Conservation (phyloP, 805 yeast genomes). For the Brettanomyces sp. region DNA sequence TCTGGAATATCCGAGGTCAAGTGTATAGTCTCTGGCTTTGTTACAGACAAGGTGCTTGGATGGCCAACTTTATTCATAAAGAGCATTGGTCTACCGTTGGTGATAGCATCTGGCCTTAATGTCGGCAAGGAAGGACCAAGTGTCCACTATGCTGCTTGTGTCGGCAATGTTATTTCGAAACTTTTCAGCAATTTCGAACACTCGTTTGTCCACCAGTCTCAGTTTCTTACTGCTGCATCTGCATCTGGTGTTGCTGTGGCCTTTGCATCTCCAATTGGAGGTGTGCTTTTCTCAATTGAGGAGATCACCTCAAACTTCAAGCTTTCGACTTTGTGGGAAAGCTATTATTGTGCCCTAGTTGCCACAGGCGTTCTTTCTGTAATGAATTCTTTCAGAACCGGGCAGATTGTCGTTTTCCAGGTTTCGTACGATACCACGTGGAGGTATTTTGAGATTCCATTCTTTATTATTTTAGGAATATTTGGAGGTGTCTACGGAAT, state of each 20-base stretch:
- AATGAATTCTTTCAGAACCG: slow-evolving; percentile 87
- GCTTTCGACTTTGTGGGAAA: slow-evolving; percentile 77
- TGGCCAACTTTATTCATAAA: slow-evolving; percentile 67
- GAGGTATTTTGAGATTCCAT: slow-evolving; percentile 79
- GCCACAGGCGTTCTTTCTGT: slow-evolving; percentile 77
- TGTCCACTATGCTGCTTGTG: slow-evolving; percentile 96
- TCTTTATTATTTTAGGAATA: slow-evolving; percentile 68
- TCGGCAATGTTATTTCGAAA: slow-evolving; percentile 71
- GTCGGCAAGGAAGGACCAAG: slow-evolving; percentile 98
- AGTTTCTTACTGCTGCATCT: slow-evolving; percentile 77
- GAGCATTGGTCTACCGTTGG: slow-evolving; percentile 73
- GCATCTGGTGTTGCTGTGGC: slow-evolving; percentile 99
- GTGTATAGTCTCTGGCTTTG: slow-evolving; percentile 86
- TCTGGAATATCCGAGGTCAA: slow-evolving; percentile 96
- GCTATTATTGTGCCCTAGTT: slow-evolving; percentile 82
- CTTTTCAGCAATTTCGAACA: slow-evolving; percentile 34
- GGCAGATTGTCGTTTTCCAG: slow-evolving; percentile 87
- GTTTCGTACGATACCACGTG: slow-evolving; percentile 82
- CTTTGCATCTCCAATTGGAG: slow-evolving; percentile 94
- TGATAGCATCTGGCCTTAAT: slow-evolving; percentile 86
- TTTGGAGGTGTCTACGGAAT: slow-evolving; percentile 93
- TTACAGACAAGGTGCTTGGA: slow-evolving; percentile 66
- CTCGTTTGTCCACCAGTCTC: slow-evolving; percentile 37
- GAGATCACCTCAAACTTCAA: slow-evolving; percentile 75
- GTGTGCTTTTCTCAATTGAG: slow-evolving; percentile 87